Base-by-base conservation (phyloP, 345 rosid species). In the Eucalyptus pauciflora region DNA sequence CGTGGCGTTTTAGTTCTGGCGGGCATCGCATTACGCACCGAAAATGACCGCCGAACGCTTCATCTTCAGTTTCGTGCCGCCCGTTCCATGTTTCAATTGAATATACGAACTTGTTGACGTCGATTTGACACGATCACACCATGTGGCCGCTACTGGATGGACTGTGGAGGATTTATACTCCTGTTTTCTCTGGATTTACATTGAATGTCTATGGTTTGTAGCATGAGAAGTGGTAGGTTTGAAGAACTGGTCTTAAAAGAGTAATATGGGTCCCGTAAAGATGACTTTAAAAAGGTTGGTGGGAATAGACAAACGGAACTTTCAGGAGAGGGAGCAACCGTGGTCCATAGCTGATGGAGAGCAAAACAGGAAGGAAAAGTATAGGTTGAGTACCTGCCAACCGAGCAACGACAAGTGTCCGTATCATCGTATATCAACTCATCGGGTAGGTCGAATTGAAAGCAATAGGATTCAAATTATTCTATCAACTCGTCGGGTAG, bases 391-490 rank as follows among this genome's bases (percentile, higher is more conserved):
- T 56, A 24, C 62, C 62, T 56, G 62, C 62, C 29, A 22, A 56
- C 62, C 4, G 6, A 24, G 10, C 13, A 24, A 22, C 2, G 12
- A 56, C 62, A 25, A 3, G 62, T 56, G 29, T 24, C 62, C 62
- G 13, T 56, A 24, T 56, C 29, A 56, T 56, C 0, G 29, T 56
- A 24, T 56, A 25, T 24, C 13, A 0, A 56, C 29, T 4, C 62
- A 22, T 2, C 13, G 0, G 13, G 6, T 6, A 2, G 3, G 62
- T 9, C 11, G 6, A 22, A 10, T 4, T 8, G 29, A 56, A 56
- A 4, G 0, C 0, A 10, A 56, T 2, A 0, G 5, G 29, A 56
- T 56, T 24, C 11, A 4, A 56, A 56, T 56, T 56, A 56, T 56
- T 52, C 5, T 15, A 2, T 6, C 41, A 37, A 37, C 41, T 37